Evolutionary conservation across 1,284 basidiomycete species (phyloP).

Genomic region (Pseudomicrostroma phylloplanum): DNA sequence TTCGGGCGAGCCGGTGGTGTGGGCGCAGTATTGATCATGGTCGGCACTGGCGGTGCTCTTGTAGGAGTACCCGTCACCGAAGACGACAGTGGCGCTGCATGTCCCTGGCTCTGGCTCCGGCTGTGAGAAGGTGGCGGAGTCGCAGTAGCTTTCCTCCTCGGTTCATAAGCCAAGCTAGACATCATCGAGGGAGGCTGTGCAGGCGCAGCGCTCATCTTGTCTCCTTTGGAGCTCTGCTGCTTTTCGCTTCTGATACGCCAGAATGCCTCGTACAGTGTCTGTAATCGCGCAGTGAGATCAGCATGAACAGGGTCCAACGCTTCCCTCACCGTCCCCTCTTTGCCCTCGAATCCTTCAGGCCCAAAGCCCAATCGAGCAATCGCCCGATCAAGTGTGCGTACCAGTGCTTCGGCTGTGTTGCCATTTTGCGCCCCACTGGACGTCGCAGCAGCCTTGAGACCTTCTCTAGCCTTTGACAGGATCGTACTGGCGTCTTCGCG

Average conservation of each 20-base stretch:
- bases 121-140: background rate
- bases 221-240: background rate
- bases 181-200: background rate
- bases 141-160: conserved; percentile 2
- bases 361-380: conserved; percentile 4
- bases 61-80: background rate
- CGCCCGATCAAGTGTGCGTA: background rate
- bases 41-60: background rate
- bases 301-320: conserved; percentile 10
- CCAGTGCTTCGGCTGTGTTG: background rate
- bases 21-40: conserved; percentile 8
- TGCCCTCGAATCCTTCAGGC: background rate
- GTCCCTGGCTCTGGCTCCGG: background rate
- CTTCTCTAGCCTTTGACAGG: conserved; percentile 27
- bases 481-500: conserved; percentile 33
- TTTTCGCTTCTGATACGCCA: conserved; percentile 11
- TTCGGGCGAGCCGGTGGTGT: background rate
- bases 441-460: conserved; percentile 13
- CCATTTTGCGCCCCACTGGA: background rate
- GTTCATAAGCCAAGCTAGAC: conserved; percentile 5
- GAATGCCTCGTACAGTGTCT: conserved; percentile 11
- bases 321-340: conserved; percentile 10
- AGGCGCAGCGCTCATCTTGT: background rate
- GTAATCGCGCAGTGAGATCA: conserved; percentile 9
- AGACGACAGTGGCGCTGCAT: background rate